phyloP scores from a whole-genome alignment of 306 rosid genomes.

The Gillenia trifoliata region DNA sequence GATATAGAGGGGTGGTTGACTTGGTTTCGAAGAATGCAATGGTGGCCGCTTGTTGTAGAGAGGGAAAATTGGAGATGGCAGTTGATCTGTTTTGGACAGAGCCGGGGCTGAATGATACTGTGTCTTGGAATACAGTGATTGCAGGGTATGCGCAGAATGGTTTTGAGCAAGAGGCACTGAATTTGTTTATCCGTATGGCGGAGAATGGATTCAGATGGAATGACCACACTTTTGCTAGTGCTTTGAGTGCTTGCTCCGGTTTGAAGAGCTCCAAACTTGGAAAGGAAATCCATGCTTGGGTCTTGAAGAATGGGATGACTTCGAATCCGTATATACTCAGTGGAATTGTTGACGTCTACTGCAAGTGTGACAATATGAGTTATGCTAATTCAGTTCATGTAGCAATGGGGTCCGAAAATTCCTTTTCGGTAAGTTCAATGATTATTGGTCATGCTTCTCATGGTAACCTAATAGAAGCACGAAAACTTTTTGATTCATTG shows the following conservation, averaged over 20 bases:
- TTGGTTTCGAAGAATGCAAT: constrained; percentile 67
- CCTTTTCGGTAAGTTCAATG: constrained; percentile 52
- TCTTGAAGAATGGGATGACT: constrained; percentile 39
- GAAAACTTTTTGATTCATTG: constrained; percentile 54
- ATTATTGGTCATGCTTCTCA: constrained; percentile 56
- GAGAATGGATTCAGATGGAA: constrained; percentile 43
- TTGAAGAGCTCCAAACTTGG: constrained; percentile 46
- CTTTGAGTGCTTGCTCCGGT: constrained; percentile 64
- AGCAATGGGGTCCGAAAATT: constrained; percentile 24
- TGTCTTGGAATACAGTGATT: constrained; percentile 81
- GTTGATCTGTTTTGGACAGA: constrained; percentile 43
- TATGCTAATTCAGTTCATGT: constrained; percentile 53
- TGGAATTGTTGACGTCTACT: constrained; percentile 68
- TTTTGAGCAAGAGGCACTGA: constrained; percentile 44
- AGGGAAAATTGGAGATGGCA: constrained; percentile 59
- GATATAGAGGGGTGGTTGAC: constrained; percentile 39
- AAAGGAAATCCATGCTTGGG: constrained; percentile 59
- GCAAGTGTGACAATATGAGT: constrained; percentile 56
- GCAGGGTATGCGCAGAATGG: constrained; percentile 62
- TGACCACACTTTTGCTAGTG: constrained; percentile 63
- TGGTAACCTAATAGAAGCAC: constrained; percentile 61
- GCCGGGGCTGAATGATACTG: constrained; percentile 41
- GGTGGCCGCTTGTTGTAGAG: constrained; percentile 81
- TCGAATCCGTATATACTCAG: constrained; percentile 59
- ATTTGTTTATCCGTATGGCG: constrained; percentile 47